A percentile compares a stretch with the other conserved stretches of the same genome.
Conservation (phyloP, 2,329 filamentous ascomycete species). For the Sphaerulina populicola region DNA sequence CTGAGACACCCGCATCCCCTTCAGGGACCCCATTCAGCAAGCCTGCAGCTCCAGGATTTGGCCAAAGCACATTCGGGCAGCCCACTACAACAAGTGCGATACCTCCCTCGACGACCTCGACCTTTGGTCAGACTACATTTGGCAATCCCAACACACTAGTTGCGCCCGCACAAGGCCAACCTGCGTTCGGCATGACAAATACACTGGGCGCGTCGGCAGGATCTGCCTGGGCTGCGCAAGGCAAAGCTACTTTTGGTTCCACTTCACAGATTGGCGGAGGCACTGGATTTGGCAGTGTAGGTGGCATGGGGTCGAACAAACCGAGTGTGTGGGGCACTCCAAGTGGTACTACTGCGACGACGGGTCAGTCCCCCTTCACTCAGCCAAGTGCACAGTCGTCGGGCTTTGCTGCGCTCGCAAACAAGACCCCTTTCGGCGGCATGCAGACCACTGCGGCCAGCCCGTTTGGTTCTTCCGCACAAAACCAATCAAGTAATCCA, state of each 20-base stretch:
- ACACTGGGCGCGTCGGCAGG: background rate
- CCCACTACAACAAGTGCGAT: constrained; percentile 16
- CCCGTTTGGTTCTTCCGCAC: background rate
- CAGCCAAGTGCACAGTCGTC: constrained; percentile 1
- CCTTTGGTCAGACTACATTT: constrained; percentile 11
- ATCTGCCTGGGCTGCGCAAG: constrained; percentile 2
- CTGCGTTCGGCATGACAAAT: constrained; percentile 7
- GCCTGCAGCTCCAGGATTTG: constrained; percentile 7
- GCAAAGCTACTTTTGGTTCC: constrained; percentile 6
- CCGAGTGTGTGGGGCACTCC: constrained; percentile 4
- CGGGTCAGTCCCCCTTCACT: constrained; percentile 19
- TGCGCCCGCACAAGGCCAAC: background rate
- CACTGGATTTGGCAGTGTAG: constrained; percentile 10
- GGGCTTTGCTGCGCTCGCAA: constrained; percentile 1
- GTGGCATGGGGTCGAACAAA: constrained; percentile 5
- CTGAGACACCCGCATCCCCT: background rate
- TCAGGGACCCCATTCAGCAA: background rate
- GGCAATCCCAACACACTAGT: background rate
- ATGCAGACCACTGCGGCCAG: background rate
- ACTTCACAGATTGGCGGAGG: constrained; percentile 4
- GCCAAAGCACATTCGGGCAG: constrained; percentile 6
- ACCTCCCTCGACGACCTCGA: constrained; percentile 3
- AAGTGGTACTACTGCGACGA: background rate
- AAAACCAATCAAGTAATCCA: background rate
- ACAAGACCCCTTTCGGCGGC: background rate